phyloP scores from a whole-genome alignment of 495 filamentous ascomycete genomes.

The Hyphodiscus hymeniophilus region DNA sequence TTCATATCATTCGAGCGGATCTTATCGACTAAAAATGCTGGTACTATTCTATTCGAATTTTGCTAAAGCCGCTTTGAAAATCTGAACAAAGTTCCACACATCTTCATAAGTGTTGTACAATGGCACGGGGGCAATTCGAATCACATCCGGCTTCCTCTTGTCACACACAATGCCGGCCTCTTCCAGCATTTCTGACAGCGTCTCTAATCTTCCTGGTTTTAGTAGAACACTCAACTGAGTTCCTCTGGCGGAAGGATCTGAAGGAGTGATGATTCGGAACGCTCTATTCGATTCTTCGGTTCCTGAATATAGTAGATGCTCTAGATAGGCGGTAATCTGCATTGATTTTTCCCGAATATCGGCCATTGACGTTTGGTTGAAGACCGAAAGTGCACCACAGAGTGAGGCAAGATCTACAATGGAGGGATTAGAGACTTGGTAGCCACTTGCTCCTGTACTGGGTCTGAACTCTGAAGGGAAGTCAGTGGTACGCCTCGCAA shows the following conservation, averaged over 20 bases:
- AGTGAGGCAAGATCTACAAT: slow-evolving; percentile 62
- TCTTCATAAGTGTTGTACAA: slow-evolving; percentile 83
- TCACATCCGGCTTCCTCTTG: slow-evolving; percentile 82
- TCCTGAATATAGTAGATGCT: slow-evolving; percentile 51
- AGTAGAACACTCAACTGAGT: slow-evolving; percentile 80
- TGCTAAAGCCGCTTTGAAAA: slow-evolving; percentile 41
- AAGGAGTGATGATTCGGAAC: slow-evolving; percentile 77
- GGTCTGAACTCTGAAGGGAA: slow-evolving; percentile 60
- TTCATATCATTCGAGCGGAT: too few species aligned
- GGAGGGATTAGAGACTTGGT: slow-evolving; percentile 60
- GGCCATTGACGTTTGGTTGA: slow-evolving; percentile 62
- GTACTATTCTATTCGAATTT: too few species aligned
- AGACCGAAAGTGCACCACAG: slow-evolving; percentile 68
- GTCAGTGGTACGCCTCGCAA: too few species aligned
- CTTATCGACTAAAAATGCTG: too few species aligned
- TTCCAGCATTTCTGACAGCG: slow-evolving; percentile 59
- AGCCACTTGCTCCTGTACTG: slow-evolving; percentile 59
- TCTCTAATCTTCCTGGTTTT: slow-evolving; percentile 55
- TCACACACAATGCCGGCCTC: slow-evolving; percentile 70
- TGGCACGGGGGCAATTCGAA: slow-evolving; percentile 88
- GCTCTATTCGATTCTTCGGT: slow-evolving; percentile 29
- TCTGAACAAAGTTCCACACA: slow-evolving; percentile 67
- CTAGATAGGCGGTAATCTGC: slow-evolving; percentile 69
- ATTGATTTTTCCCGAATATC: slow-evolving; percentile 68
- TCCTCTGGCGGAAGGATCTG: slow-evolving; percentile 61